Evolutionary conservation across 2,329 filamentous ascomycete genomes (phyloP), one percentile per base, ranked within the genome.

Genomic region (Xylariaceae sp.): DNA sequence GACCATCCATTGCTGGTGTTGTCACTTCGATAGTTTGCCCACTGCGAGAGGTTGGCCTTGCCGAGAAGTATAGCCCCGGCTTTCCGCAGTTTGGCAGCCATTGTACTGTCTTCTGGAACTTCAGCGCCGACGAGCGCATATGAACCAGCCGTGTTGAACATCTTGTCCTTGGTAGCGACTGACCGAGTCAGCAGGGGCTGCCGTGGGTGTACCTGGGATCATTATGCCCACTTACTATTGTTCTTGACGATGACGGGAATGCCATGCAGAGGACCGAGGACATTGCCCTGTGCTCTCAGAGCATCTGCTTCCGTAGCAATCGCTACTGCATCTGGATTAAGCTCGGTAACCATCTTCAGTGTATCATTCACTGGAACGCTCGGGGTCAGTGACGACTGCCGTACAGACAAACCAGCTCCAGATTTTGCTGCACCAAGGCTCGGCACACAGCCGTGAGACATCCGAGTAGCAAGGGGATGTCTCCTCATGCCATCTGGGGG

Each of bases 171-270:
- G 0, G 77, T 82, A 11, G 70, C 77, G 31, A 83, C 24, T 26
- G 24, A n/a, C n/a, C n/a, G n/a, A n/a, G n/a, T n/a, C n/a, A n/a
- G n/a, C n/a, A n/a, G n/a, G n/a, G n/a, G n/a, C n/a, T n/a, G n/a
- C n/a, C n/a, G n/a, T n/a, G n/a, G n/a, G n/a, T n/a, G n/a, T n/a
- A n/a, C n/a, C n/a, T n/a, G n/a, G n/a, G n/a, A n/a, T n/a, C n/a
- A n/a, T n/a, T n/a, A n/a, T n/a, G n/a, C n/a, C n/a, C n/a, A 23
- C 21, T 23, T 26, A 26, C 24, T 80, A 49, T 78, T 80, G 56
- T 80, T 72, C 53, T 83, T 83, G 57, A 83, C 63, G 5, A 82
- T 56, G 16, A 83, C 70, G 0, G 78, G 79, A 4, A 83, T 65
- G 5, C 79, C 78, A 49, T 83, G 76, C 0, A 81, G 60, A 2